Evolutionary conservation across 495 filamentous ascomycete species (phyloP), one percentile per base, ranked within the genome.

Genomic region (Aspergillus incahuasiensis): DNA sequence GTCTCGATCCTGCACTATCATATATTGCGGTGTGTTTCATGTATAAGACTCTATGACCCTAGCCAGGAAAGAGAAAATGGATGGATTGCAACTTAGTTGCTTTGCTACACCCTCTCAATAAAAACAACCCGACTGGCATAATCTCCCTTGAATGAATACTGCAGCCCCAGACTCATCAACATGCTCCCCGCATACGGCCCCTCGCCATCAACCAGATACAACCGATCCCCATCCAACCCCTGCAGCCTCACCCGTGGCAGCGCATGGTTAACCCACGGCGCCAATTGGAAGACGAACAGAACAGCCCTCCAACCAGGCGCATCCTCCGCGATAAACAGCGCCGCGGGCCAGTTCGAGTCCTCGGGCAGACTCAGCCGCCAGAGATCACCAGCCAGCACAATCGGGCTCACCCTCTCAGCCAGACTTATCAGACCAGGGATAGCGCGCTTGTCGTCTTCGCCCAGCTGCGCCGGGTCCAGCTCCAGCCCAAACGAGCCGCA

Each of bases 401-500:
- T 72, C 2, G 78, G 77, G 46, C 76, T 81, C 7, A 83, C 68
- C 55, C 71, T 72, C 46, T 81, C 74, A n/a, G 78, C 72, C 1
- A 73, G 67, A 1, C 61, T 67, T 44, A 82, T 74, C 0, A 82
- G 64, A 0, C 54, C 68, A 0, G 79, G 79, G 0, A 83, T 63
- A 35, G 68, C 68, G 9, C 68, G 73, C 13, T 11, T 35, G 2
- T 35, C 32, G 3, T 73, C 71, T 1, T 65, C 65, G 0, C 60
- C 57, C 12, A 79, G 66, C 1, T 68, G 66, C 1, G 65, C 68
- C 6, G 79, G 79, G 49, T 82, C 67, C 12, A 82, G 69, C 45
- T 83, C 79, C 15, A 83, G 65, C 2, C 80, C 79, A 43, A 80
- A 83, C 1, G 78, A 80, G 1, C 80, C 79, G 47, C 79, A 79